These are phyloP conservation scores for Helotiales sp. DNA, from an alignment of 2,329 filamentous ascomycete species.

Conservation along the genomic window DNA sequence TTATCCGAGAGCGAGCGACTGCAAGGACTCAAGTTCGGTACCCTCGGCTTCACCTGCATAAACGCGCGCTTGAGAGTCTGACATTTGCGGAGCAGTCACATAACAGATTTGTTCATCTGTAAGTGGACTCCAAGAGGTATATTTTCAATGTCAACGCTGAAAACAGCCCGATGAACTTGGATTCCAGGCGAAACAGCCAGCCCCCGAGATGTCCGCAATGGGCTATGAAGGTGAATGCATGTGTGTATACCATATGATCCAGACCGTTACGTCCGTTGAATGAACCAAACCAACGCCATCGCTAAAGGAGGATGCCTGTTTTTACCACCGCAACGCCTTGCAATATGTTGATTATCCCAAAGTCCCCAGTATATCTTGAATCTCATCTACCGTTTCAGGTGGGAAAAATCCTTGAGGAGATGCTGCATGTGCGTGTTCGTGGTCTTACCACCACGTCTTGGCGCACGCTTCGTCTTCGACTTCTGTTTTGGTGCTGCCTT, in stretches of 20 bases:
- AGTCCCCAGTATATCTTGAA: background rate
- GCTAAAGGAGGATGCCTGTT: slow-evolving; percentile 21
- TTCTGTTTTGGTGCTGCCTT: slow-evolving; percentile 37
- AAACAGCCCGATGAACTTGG: background rate
- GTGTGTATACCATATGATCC: background rate
- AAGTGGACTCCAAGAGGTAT: no score
- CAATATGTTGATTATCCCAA: background rate
- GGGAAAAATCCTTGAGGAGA: slow-evolving; percentile 33
- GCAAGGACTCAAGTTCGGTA: background rate
- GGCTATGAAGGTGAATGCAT: background rate
- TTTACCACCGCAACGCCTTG: slow-evolving; percentile 4
- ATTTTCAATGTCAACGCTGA: background rate
- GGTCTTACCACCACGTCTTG: slow-evolving; percentile 35
- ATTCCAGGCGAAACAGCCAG: background rate
- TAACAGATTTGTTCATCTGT: no score
- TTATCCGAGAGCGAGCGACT: background rate
- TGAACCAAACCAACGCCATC: slow-evolving; percentile 34
- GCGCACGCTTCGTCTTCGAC: slow-evolving; percentile 38
- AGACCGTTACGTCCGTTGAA: background rate
- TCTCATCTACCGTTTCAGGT: slow-evolving; percentile 29
- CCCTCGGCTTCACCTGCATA: background rate
- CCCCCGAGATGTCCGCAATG: background rate
- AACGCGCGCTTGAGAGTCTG: background rate
- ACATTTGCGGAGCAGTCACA: background rate
- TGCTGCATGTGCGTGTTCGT: slow-evolving; percentile 39